These are phyloP conservation scores for Atkinsonella texensis DNA, from an alignment of 2,329 filamentous ascomycete species.

Conservation along the genomic window DNA sequence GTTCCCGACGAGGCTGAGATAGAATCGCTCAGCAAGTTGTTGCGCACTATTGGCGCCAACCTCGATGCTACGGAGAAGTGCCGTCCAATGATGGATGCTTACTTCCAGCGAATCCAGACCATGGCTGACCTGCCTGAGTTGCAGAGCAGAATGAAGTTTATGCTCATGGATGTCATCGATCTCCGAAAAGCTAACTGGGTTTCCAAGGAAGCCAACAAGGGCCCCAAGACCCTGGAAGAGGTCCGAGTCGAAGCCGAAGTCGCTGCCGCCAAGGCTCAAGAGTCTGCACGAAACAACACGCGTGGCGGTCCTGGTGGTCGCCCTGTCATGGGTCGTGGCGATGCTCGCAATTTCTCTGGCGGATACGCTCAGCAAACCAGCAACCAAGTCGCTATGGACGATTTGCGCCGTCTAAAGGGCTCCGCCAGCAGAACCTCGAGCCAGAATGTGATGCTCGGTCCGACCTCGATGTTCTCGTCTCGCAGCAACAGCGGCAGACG, in stretches of 20 bases:
- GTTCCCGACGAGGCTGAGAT: conserved; percentile 91
- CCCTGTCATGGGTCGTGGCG: conserved; percentile 66
- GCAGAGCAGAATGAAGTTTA: conserved; percentile 82
- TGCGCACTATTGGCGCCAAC: conserved; percentile 81
- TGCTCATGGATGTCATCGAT: conserved; percentile 91
- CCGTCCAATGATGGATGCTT: conserved; percentile 75
- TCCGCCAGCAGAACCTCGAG: conserved; percentile 46
- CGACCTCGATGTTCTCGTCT: conserved; percentile 77
- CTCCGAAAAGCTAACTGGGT: conserved; percentile 67
- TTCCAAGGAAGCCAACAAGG: conserved; percentile 84
- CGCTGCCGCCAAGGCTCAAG: conserved; percentile 70
- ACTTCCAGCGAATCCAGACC: conserved; percentile 78
- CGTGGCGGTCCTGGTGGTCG: conserved; percentile 57
- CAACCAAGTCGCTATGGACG: conserved; percentile 84
- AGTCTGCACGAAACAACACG: conserved; percentile 48
- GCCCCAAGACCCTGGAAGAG: conserved; percentile 91
- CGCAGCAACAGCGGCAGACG: conserved; percentile 82
- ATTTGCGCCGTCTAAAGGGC: conserved; percentile 71
- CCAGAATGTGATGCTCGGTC: conserved; percentile 59
- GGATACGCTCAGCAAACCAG: conserved; percentile 61
- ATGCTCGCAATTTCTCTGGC: conserved; percentile 71
- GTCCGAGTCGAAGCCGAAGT: conserved; percentile 76
- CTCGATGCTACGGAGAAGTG: conserved; percentile 78
- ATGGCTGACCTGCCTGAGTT: conserved; percentile 73
- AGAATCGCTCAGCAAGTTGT: conserved; percentile 85